phyloP scores from a whole-genome alignment of 163 green algal genomes.

The Botryococcus braunii region DNA sequence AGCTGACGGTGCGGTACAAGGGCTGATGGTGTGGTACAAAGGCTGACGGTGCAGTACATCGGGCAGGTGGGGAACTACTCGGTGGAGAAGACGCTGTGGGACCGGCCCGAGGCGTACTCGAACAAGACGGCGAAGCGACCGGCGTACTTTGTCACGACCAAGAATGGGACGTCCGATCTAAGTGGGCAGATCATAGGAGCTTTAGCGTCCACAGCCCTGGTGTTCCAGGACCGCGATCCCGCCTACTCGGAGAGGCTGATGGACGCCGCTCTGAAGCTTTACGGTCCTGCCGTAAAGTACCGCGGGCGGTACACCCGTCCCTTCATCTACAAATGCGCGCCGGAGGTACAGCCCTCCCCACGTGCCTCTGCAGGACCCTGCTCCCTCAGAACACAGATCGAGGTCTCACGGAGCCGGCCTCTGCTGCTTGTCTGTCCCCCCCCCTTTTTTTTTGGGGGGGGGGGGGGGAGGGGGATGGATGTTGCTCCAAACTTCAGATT shows the following conservation, averaged over 20 bases:
- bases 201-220: slow-evolving; percentile 31
- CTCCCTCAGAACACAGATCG: background rate
- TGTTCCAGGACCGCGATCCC: slow-evolving; percentile 31
- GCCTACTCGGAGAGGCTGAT: slow-evolving; percentile 37
- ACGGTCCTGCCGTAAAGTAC: slow-evolving; percentile 2
- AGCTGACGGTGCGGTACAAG: too few species aligned
- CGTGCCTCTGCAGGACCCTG: background rate
- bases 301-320: background rate
- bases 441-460: too few species aligned
- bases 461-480: too few species aligned
- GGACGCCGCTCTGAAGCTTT: slow-evolving; percentile 18
- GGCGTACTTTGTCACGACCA: slow-evolving; percentile 31
- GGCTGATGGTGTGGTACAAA: too few species aligned
- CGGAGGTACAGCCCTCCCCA: background rate
- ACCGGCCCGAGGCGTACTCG: slow-evolving; percentile 33
- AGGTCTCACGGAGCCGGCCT: too few species aligned
- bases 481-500: too few species aligned
- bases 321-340: slow-evolving; percentile 16
- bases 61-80: slow-evolving; percentile 40
- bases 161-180: slow-evolving; percentile 37
- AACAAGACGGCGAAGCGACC: slow-evolving; percentile 11
- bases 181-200: slow-evolving; percentile 35
- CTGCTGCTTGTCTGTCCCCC: too few species aligned
- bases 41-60: too few species aligned
- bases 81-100: slow-evolving; percentile 32